These are phyloP conservation scores for Penicillium griseofulvum DNA, from an alignment of 2,329 filamentous ascomycete species.

Conservation along the genomic window DNA sequence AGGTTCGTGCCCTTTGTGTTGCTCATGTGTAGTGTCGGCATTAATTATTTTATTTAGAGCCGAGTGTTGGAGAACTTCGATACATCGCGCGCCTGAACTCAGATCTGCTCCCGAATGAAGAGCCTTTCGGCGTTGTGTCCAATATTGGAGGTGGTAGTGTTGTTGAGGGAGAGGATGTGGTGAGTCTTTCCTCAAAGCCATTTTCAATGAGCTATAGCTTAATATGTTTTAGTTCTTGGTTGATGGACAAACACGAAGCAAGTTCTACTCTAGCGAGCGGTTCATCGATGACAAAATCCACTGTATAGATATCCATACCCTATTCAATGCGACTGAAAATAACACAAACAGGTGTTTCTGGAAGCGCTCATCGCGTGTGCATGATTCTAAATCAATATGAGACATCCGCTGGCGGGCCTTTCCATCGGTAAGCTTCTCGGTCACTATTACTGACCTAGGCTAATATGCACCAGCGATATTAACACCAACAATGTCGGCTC, in stretches of 20 bases:
- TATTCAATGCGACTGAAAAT: neutral
- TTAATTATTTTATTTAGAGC: slow-evolving; percentile 37
- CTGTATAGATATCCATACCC: slow-evolving; percentile 40
- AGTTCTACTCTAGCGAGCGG: slow-evolving; percentile 68
- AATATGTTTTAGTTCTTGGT: slow-evolving; percentile 50
- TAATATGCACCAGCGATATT: slow-evolving; percentile 51
- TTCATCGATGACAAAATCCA: slow-evolving; percentile 67
- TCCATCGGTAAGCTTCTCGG: slow-evolving; percentile 49
- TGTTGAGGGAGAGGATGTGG: slow-evolving; percentile 58
- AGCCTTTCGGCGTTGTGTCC: slow-evolving; percentile 56
- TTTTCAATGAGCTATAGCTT: neutral
- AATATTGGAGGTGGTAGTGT: slow-evolving; percentile 54
- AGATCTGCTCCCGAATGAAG: slow-evolving; percentile 51
- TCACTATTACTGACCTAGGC: neutral
- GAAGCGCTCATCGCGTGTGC: slow-evolving; percentile 56
- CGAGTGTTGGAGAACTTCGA: slow-evolving; percentile 59
- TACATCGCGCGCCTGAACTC: slow-evolving; percentile 62
- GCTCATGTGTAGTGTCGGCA: neutral
- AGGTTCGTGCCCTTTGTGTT: slow-evolving; percentile 23
- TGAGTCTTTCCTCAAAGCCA: slow-evolving; percentile 22
- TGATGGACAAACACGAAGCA: slow-evolving; percentile 62
- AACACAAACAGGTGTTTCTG: slow-evolving; percentile 27
- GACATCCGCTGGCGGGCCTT: slow-evolving; percentile 63
- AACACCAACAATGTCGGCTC: slow-evolving; percentile 62
- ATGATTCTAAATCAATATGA: slow-evolving; percentile 60